phyloP scores from a whole-genome alignment of 176 grass and related monocot genomes.

The Tillandsia fasciculata region DNA sequence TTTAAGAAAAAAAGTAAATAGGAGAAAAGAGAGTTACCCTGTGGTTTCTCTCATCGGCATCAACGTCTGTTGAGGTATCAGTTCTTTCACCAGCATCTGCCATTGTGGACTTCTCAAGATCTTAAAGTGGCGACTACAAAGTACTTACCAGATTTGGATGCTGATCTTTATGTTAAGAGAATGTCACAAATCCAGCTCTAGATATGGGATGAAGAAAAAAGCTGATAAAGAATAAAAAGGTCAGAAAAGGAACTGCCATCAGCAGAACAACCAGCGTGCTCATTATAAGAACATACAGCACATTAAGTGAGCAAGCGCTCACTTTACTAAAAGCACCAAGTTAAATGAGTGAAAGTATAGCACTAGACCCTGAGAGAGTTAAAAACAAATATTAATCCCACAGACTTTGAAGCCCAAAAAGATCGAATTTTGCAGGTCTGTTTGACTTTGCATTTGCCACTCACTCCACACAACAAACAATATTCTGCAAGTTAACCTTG shows the following conservation, averaged over 20 bases:
- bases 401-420: too few relatives aligned
- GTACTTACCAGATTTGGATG: constrained; percentile 1
- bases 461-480: too few relatives aligned
- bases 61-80: constrained; percentile 46
- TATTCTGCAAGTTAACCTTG: too few relatives aligned
- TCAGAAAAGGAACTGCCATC: not conserved
- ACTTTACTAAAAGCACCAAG: too few relatives aligned
- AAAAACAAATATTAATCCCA: too few relatives aligned
- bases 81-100: constrained; percentile 56
- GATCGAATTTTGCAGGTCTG: too few relatives aligned
- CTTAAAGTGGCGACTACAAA: constrained; percentile 16
- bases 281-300: too few relatives aligned
- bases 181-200: constrained; percentile 14
- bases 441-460: too few relatives aligned
- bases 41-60: constrained; percentile 51
- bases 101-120: constrained; percentile 35
- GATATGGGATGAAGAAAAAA: constrained; percentile 12
- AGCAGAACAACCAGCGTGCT: too few relatives aligned
- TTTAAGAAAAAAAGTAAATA: not conserved
- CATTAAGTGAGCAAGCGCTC: too few relatives aligned
- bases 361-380: too few relatives aligned
- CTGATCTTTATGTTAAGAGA: constrained; percentile 15
- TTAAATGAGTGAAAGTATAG: too few relatives aligned
- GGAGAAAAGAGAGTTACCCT: constrained; percentile 22
- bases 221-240: constrained; percentile 8